These are phyloP conservation scores for Lenwebbia sp. DNA, from an alignment of 345 rosid genomes.

Conservation along the genomic window DNA sequence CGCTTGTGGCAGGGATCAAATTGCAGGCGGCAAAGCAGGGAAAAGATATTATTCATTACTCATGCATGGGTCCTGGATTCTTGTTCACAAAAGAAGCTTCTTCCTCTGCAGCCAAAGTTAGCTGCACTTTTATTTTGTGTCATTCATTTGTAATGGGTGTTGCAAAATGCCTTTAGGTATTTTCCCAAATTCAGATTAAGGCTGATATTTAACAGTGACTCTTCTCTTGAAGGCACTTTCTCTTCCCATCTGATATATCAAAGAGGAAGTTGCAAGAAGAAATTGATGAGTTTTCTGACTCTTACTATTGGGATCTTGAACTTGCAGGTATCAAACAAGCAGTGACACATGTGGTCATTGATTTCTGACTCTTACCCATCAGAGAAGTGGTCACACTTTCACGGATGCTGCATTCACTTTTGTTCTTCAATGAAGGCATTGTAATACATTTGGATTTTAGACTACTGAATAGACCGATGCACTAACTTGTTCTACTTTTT, in stretches of 20 bases:
- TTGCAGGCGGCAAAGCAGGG: conserved; percentile 78
- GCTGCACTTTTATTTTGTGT: conserved; percentile 1
- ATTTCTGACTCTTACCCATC: conserved; percentile 14
- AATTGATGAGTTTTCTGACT: conserved; percentile 79
- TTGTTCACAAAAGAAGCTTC: conserved; percentile 61
- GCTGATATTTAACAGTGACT: background rate
- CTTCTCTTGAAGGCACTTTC: conserved; percentile 56
- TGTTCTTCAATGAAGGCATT: conserved; percentile 17
- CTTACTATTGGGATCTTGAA: conserved; percentile 73
- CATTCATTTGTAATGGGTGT: background rate
- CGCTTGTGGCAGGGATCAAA: conserved; percentile 56
- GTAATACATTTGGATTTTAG: conserved; percentile 26
- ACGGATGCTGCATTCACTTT: conserved; percentile 60
- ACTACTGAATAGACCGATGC: background rate
- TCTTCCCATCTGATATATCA: conserved; percentile 61
- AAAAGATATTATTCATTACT: conserved; percentile 70
- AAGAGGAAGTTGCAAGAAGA: conserved; percentile 70
- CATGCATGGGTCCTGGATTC: conserved; percentile 72
- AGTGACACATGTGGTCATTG: background rate
- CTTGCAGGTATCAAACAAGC: conserved; percentile 80
- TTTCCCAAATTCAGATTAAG: background rate
- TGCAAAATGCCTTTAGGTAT: background rate
- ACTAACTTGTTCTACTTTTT: background rate
- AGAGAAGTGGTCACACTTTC: conserved; percentile 57
- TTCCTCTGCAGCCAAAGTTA: conserved; percentile 83